These are phyloP conservation scores for Lachnellula subtilissima DNA, from an alignment of 2,329 filamentous ascomycete species.

Conservation along the genomic window DNA sequence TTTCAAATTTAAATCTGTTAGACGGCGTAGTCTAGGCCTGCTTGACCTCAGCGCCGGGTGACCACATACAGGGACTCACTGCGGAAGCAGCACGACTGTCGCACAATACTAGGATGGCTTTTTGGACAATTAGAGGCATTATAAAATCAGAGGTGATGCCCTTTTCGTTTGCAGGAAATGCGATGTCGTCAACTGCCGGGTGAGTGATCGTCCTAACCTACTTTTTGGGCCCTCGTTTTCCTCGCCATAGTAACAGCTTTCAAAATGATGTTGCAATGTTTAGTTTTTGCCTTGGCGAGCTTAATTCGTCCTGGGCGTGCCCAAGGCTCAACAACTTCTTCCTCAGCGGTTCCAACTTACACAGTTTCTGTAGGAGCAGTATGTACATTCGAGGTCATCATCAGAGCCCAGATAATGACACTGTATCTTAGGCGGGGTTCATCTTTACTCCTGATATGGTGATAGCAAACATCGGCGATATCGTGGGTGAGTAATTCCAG, in stretches of 20 bases:
- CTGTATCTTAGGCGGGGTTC: conserved; percentile 11
- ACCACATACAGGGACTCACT: background rate
- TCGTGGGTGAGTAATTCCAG: conserved; percentile 15
- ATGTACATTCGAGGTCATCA: background rate
- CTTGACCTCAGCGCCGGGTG: background rate
- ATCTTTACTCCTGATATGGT: conserved; percentile 18
- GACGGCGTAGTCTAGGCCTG: background rate
- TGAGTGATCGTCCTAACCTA: background rate
- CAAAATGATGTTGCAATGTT: background rate
- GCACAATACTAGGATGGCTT: no score
- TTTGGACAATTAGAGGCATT: no score
- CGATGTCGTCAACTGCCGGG: background rate
- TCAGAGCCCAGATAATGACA: background rate
- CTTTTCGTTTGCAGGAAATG: background rate
- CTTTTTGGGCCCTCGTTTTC: background rate
- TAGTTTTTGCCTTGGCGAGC: background rate
- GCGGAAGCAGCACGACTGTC: no score
- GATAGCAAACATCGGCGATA: conserved; percentile 21
- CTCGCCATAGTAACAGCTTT: background rate
- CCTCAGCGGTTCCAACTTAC: background rate
- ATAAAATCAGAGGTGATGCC: background rate
- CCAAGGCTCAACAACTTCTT: conserved; percentile 1
- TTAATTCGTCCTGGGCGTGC: background rate
- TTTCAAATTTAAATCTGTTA: background rate
- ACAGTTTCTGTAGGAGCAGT: conserved; percentile 4